Conservation (phyloP, 129 eudicot species). For the Kitagawia praeruptora region DNA sequence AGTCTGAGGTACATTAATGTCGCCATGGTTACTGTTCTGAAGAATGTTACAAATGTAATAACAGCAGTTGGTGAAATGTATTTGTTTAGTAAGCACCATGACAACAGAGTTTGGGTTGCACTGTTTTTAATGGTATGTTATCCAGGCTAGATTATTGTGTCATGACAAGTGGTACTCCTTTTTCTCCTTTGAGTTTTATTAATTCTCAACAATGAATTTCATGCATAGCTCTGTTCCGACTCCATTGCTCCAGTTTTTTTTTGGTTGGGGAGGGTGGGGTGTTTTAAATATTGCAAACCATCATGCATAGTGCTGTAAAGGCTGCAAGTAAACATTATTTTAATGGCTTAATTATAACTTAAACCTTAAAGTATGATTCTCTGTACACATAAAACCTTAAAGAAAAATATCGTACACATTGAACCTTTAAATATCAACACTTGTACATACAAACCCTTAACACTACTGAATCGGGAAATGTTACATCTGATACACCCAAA, state of each 20-base stretch:
- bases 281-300: neutral
- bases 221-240: neutral
- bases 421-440: no score
- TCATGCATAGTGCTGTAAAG: neutral
- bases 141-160: neutral
- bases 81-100: slow-evolving; percentile 85
- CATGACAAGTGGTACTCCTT: neutral
- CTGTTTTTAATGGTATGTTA: slow-evolving; percentile 83
- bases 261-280: neutral
- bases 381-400: no score
- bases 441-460: no score
- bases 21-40: slow-evolving; percentile 96
- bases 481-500: no score
- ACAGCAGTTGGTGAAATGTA: slow-evolving; percentile 99
- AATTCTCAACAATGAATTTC: neutral
- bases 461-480: no score
- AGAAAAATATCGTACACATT: no score
- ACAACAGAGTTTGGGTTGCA: slow-evolving; percentile 94
- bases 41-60: slow-evolving; percentile 95
- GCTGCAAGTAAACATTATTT: neutral
- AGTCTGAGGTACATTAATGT: slow-evolving; percentile 89
- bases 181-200: neutral
- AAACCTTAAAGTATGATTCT: no score
- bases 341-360: no score
- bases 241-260: neutral